Base-by-base conservation (phyloP, 2,329 filamentous ascomycete genomes). In the Aschersonia sp. region DNA sequence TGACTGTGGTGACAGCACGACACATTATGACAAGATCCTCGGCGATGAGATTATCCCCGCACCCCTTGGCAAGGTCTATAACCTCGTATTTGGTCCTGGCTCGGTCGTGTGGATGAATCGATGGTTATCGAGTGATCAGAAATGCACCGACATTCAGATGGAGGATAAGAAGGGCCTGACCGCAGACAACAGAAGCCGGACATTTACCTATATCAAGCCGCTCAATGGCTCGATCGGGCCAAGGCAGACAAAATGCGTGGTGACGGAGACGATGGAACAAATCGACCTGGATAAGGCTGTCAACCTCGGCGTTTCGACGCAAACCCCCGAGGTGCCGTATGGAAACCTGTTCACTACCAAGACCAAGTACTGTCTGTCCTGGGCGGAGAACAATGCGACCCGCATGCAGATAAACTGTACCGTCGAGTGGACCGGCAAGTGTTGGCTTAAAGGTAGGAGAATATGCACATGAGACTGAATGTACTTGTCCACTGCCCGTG, bases 401-500 rank as follows among this genome's bases (percentile, higher is more conserved):
- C 78, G 89, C 31, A 69, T 98, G 31, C 80, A 92, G 52, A 84
- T 91, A 68, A 96, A 84, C 55, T 96, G 88, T 62, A 84, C 81
- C 2, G 85, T 96, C 43, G 94, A 98, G 60, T 98, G 94, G 94
- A 83, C 84, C 3, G 89, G 89, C 56, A 98, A 97, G 73, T 96
- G 89, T 69, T 98, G 92, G 92, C 70, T 98, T 44, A 96, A 92
- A 70, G 87, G 89, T 94, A 71, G 61, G 72, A 60, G 20, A 28
- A 42, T 12, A 6, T n/a, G 40, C 9, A 42, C 40, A n/a, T 12
- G 4, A n/a, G 12, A 12, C 35, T 7, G 12, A 38, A 12, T 38
- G 35, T 38, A 38, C 12, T 12, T 12, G 35, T 28, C 10, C 40
- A 42, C 40, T 42, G 20, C 20, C 20, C 20, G 20, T 20, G 20